Base-by-base conservation (phyloP, 2,329 filamentous ascomycete species). In the Lanzia echinophila region DNA sequence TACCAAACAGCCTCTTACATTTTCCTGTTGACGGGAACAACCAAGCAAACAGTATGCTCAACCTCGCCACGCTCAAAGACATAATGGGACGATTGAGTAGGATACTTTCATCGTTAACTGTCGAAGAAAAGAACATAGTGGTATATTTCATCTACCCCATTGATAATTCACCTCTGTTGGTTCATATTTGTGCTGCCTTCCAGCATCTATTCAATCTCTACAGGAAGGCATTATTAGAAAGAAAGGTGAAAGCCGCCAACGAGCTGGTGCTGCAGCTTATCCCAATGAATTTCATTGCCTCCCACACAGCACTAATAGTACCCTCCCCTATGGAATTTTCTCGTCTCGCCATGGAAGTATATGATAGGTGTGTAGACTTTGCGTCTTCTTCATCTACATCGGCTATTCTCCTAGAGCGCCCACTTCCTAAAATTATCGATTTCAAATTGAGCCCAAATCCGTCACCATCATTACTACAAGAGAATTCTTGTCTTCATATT, bases 191-290 rank as follows among this genome's bases (percentile, higher is more conserved):
- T 64, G 77, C 81, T 11, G 82, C 85, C 11, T 92, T 92, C 66
- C 84, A 87, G 68, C 75, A 80, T 38, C 79, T 92, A 5, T 87
- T 85, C 60, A 82, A 88, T 57, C 71, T 79, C 3, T 87, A 87
- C 63, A 77, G 73, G 57, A 73, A 70, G 56, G 65, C 75, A 20
- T 67, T 80, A 44, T 69, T 72, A 3, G 78, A 78, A 45, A 76
- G 74, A 56, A 77, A 74, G 54, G 67, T 75, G 50, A 65, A 71
- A 6, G 67, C 74, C 3, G 64, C 72, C 20, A 84, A 82, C 53
- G 87, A 92, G 54, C 66, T 94, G n/a, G 84, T 90, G 3, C 72
- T 95, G 17, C 89, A 95, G 65, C 76, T 95, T 2, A 72, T 95
- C 1, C 85, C 89, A 0, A 75, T 84, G 15, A 79, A 82, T 53